Evolutionary conservation across 2,329 filamentous ascomycete species (phyloP), one percentile per base, ranked within the genome.

Genomic region (Trichoderma sp.): DNA sequence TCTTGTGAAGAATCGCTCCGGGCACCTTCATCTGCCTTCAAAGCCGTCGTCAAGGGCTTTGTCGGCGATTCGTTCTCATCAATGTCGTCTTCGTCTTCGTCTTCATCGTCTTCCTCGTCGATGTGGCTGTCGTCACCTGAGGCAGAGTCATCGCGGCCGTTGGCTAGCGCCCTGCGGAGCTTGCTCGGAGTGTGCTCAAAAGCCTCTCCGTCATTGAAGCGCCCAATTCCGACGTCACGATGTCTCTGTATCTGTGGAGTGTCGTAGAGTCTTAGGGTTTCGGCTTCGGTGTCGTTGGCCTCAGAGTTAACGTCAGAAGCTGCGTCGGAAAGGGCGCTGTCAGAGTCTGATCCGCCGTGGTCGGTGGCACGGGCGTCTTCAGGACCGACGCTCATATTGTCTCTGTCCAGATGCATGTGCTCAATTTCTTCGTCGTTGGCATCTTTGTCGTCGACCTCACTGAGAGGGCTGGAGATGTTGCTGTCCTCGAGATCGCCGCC

Each of bases 251-350:
- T 92, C 74, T 90, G 89, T 20, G 95, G 94, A n/a, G 94, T 97
- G 78, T 93, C 91, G 78, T 96, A 96, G 73, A 99, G 87, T 72
- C 96, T 91, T 82, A 98, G 95, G 2, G 95, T 98, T 82, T 98
- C 95, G 39, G 95, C 95, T 82, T 98, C 95, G 4, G 95, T 91
- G 80, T 89, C 88, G 78, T 90, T 88, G 75, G 83, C 85, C 30
- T 82, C 81, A 3, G 80, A 82, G 72, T 79, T 76, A 15, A 78
- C 76, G 58, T 82, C 81, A 15, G 80, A 82, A 34, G 84, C 83
- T 70, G 85, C 81, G 73, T 90, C 87, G 17, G 90, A 89, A 72
- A 88, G 85, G 73, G 87, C 84, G 76, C 84, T 88, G 75, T 87
- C 85, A 9, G 85, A 85, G 75, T 84, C 82, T 34, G 80, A 81